These are phyloP conservation scores for Globisporangium ultimum DNA, from an alignment of 352 stramenopile genomes.

Conservation along the genomic window DNA sequence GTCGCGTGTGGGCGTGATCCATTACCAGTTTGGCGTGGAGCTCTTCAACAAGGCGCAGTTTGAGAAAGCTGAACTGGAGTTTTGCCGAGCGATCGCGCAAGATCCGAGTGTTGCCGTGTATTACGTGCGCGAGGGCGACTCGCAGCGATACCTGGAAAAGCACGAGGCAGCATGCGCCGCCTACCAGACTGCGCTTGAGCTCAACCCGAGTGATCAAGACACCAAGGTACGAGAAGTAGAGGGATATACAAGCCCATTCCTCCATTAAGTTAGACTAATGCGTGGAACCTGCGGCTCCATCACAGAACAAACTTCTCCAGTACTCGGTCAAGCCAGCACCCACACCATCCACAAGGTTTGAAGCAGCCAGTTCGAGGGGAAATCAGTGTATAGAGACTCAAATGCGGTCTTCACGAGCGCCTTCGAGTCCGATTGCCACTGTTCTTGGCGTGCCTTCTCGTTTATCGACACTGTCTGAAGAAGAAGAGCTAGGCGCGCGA, in stretches of 20 bases:
- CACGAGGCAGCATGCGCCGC: slow-evolving; percentile 48
- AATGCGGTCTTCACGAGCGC: neutral
- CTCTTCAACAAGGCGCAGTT: slow-evolving; percentile 76
- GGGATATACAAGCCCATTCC: no score
- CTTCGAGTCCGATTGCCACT: neutral
- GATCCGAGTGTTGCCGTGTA: slow-evolving; percentile 56
- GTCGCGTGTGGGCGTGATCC: slow-evolving; percentile 64
- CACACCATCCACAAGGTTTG: neutral
- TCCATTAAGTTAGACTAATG: neutral
- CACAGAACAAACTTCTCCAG: slow-evolving; percentile 58
- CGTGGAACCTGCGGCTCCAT: neutral
- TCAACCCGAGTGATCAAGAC: slow-evolving; percentile 61
- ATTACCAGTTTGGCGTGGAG: slow-evolving; percentile 81
- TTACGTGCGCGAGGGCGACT: slow-evolving; percentile 66
- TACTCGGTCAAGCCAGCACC: slow-evolving; percentile 28
- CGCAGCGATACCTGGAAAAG: slow-evolving; percentile 70
- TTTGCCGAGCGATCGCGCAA: slow-evolving; percentile 49
- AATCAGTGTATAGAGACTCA: slow-evolving; percentile 16
- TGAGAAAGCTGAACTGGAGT: slow-evolving; percentile 74
- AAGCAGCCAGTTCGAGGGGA: neutral
- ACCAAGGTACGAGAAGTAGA: slow-evolving; percentile 30
- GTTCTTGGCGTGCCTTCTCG: neutral
- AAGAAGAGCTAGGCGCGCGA: slow-evolving; percentile 4
- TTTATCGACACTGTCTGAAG: slow-evolving; percentile 7
- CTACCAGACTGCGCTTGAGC: slow-evolving; percentile 43